Percentiles rank a stretch among this genome's conserved stretches.
phyloP scores from a whole-genome alignment of 2,329 filamentous ascomycete species.

The Arachnopeziza araneosa region DNA sequence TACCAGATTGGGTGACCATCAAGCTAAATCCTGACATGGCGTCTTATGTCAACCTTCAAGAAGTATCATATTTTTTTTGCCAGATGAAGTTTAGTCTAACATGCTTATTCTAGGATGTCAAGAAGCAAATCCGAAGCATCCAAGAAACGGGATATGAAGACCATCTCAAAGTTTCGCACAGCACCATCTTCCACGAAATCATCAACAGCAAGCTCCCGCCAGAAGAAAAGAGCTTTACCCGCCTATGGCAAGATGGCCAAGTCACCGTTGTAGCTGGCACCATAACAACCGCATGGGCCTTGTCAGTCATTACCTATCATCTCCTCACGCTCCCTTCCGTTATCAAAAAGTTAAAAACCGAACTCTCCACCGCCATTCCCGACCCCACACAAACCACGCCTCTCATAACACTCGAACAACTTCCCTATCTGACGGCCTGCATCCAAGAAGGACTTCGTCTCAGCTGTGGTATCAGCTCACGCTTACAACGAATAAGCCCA shows the following conservation, averaged over 20 bases:
- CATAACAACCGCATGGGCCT: constrained; percentile 33
- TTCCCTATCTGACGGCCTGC: constrained; percentile 30
- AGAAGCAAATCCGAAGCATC: constrained; percentile 22
- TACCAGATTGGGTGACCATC: background rate
- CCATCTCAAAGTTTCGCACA: constrained; percentile 6
- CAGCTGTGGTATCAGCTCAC: constrained; percentile 27
- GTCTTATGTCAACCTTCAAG: background rate
- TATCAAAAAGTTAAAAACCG: constrained; percentile 28
- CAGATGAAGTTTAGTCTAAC: background rate
- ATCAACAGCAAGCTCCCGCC: constrained; percentile 27
- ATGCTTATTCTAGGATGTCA: constrained; percentile 33
- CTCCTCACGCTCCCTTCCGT: constrained; percentile 31
- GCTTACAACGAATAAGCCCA: constrained; percentile 27
- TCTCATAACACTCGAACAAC: constrained; percentile 20
- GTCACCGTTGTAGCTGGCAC: constrained; percentile 33
- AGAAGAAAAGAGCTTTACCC: constrained; percentile 30
- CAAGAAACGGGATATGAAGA: constrained; percentile 13
- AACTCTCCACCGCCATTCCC: constrained; percentile 27
- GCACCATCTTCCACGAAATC: constrained; percentile 26
- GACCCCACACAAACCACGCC: constrained; percentile 11
- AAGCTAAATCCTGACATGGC: background rate
- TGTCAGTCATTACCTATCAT: constrained; percentile 33
- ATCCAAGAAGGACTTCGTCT: constrained; percentile 33
- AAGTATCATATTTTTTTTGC: background rate
- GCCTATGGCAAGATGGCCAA: constrained; percentile 31